These are phyloP conservation scores for Nakaseomyces nivariensis DNA, from an alignment of 1,139 yeast species.

Conservation along the genomic window DNA sequence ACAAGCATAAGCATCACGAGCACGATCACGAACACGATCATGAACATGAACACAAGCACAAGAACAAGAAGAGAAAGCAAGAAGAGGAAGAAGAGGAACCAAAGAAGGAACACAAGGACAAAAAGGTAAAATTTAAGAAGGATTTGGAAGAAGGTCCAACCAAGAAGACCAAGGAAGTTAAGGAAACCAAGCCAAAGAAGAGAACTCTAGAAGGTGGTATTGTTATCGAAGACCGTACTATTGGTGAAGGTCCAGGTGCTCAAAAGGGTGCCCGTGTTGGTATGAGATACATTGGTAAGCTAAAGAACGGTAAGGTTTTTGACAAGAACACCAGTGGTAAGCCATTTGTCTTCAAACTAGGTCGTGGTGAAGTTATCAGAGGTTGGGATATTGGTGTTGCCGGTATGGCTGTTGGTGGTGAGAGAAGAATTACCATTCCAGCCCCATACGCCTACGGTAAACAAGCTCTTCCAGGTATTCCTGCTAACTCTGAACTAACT, in stretches of 20 bases:
- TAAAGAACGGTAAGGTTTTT: slow-evolving; percentile 89
- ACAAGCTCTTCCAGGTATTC: slow-evolving; percentile 91
- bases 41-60: slow-evolving; percentile 21
- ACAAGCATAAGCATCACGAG: slow-evolving; percentile 12
- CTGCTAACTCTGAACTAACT: slow-evolving; percentile 91
- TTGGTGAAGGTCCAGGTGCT: slow-evolving; percentile 81
- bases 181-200: slow-evolving; percentile 37
- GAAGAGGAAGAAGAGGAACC: slow-evolving; percentile 27
- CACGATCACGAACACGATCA: slow-evolving; percentile 11
- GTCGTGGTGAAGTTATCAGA: slow-evolving; percentile 96
- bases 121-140: slow-evolving; percentile 78
- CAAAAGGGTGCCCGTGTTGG: slow-evolving; percentile 88
- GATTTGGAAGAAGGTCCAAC: slow-evolving; percentile 92
- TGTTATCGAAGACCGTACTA: slow-evolving; percentile 80
- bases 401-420: slow-evolving; percentile 99
- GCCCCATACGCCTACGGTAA: slow-evolving; percentile 95
- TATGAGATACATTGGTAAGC: slow-evolving; percentile 95
- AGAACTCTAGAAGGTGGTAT: slow-evolving; percentile 90
- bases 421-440: slow-evolving; percentile 94
- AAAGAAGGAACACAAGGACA: slow-evolving; percentile 34
- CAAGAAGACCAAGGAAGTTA: slow-evolving; percentile 36
- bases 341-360: slow-evolving; percentile 84
- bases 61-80: slow-evolving; percentile 8
- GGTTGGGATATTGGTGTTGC: slow-evolving; percentile 98
- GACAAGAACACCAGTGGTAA: slow-evolving; percentile 97